A percentile compares a stretch with the other conserved stretches of the same genome.
phyloP scores from a whole-genome alignment of 495 filamentous ascomycete genomes.

The Cairneyella variabilis region DNA sequence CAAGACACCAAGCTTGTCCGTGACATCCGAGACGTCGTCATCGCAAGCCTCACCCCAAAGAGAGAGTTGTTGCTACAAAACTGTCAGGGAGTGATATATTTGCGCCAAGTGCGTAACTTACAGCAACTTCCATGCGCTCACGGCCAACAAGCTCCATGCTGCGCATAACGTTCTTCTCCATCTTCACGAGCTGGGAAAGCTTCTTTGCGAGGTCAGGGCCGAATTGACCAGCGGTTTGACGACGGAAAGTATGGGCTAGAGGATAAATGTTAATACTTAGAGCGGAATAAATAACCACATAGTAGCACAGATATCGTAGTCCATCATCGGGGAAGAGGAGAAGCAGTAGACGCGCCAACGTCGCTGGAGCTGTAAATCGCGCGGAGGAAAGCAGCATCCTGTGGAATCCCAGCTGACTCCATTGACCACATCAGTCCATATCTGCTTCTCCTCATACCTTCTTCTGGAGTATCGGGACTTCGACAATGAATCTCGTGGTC shows the following conservation, averaged over 20 bases:
- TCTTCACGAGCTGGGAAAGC: conserved; percentile 95
- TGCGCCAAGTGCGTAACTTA: conserved; percentile 43
- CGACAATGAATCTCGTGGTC: too few species aligned
- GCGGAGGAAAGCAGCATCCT: too few species aligned
- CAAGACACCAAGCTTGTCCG: conserved; percentile 95
- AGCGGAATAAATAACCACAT: conserved; percentile 6
- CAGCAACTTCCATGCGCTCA: conserved; percentile 97
- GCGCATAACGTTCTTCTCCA: conserved; percentile 99
- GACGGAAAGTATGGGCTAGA: conserved; percentile 94
- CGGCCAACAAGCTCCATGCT: conserved; percentile 92
- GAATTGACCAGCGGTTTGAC: conserved; percentile 86
- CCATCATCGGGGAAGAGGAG: too few species aligned
- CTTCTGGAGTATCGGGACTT: too few species aligned
- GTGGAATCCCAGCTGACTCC: too few species aligned
- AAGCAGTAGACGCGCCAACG: too few species aligned
- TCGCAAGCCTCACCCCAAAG: conserved; percentile 97
- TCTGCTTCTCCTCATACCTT: too few species aligned
- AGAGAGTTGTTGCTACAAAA: conserved; percentile 86
- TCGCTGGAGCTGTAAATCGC: too few species aligned
- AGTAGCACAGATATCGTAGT: too few species aligned
- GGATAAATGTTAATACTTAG: conserved; percentile 21
- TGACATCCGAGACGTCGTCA: conserved; percentile 97
- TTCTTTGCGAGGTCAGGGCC: conserved; percentile 97
- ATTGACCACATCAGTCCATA: too few species aligned
- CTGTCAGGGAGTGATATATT: neutral